Percentiles rank a stretch among this genome's conserved stretches.
These are phyloP conservation scores for Saccharomyces hybrid DNA, from an alignment of 1,139 yeast genomes.

Conservation along the genomic window DNA sequence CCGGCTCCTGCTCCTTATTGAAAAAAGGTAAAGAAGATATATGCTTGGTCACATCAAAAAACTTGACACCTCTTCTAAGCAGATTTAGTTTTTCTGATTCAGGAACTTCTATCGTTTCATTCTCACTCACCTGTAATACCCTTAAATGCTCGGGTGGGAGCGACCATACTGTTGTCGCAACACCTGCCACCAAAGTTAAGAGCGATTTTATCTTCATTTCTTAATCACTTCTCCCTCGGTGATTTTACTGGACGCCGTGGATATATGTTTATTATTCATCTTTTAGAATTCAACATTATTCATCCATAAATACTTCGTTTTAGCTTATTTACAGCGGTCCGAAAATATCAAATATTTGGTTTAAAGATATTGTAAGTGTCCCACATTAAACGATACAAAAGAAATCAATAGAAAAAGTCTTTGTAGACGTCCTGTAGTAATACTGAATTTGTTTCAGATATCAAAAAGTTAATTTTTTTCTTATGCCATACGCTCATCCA, in stretches of 20 bases:
- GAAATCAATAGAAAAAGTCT: neutral
- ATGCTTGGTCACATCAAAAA: conserved; percentile 62
- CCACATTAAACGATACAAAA: neutral
- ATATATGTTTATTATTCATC: no score
- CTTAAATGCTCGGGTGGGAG: conserved; percentile 14
- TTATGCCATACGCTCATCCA: no score
- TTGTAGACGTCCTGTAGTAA: no score
- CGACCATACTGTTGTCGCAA: neutral
- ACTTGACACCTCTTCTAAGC: conserved; percentile 47
- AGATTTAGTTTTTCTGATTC: conserved; percentile 52
- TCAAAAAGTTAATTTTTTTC: no score
- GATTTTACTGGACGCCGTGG: no score
- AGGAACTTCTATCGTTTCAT: conserved; percentile 37
- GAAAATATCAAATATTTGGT: neutral
- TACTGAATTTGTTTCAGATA: no score
- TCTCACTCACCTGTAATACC: conserved; percentile 19
- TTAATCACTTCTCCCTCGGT: no score
- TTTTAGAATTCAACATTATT: neutral
- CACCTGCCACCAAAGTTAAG: neutral
- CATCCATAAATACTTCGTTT: neutral
- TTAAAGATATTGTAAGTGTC: neutral
- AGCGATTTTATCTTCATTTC: neutral
- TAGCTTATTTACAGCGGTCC: neutral
- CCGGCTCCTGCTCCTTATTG: conserved; percentile 32
- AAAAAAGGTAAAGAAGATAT: conserved; percentile 32